Evolutionary conservation across 768 basidiomycete genomes (phyloP), one percentile per base, ranked within the genome.

Genomic region (Imleria badia): DNA sequence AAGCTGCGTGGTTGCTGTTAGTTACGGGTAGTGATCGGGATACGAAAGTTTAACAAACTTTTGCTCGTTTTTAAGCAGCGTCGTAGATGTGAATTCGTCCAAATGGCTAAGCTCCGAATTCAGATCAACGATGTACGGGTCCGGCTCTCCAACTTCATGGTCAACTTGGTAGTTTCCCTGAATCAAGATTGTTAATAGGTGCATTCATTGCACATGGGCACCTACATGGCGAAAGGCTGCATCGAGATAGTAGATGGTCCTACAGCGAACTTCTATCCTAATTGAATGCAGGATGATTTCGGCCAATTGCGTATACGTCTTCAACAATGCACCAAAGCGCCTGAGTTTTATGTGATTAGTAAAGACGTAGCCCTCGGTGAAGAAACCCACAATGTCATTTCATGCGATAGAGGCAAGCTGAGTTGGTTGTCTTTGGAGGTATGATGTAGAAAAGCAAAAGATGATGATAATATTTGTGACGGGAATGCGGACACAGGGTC

Each of bases 301-400:
- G 10, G 91, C 87, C 8, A 98, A 78, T 61, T 96, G 94, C 36
- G 89, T 86, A 63, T 94, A 98, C 3, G 94, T 96, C 73, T 88
- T 86, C 39, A 95, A 76, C 42, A 98, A 77, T 0, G 94, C 91
- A 67, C 95, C 88, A 72, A 94, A 97, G 30, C 94, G 93, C 56
- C 96, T 96, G 60, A 40, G 22, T 26, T 55, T 35, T 41, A n/a
- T 44, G 23, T 13, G 61, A 48, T 67, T 29, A 53, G 33, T 34
- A 23, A 39, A 42, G 35, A 15, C 12, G 22, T 11, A 22, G 15
- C 8, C 45, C 6, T 19, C 43, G 36, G n/a, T 9, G 8, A 48
- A 49, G 14, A 45, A 29, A 74, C 92, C 61, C 61, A 95, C 95
- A 94, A 67, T 15, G 86, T 78, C 94, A 96, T 98, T 56, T 95